Base-by-base conservation (phyloP, 2,329 filamentous ascomycete genomes). In the Colletotrichum somersetense region DNA sequence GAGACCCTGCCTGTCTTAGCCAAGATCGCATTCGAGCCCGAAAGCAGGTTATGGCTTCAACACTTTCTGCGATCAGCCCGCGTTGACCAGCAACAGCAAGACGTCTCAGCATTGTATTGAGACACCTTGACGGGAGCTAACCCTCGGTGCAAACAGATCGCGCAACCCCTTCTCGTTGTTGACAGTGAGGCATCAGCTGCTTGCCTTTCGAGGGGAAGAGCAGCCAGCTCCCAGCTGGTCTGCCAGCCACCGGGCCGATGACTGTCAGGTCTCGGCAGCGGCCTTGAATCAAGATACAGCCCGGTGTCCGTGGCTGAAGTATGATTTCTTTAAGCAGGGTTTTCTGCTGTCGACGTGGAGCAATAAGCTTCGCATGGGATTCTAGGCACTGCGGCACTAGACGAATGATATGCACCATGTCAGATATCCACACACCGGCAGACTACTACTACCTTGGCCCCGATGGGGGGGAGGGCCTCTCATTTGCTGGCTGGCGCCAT, bases 401-500 rank as follows among this genome's bases (percentile, higher is more conserved):
- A 20, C 42, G 62, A 56, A 65, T 10, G 44, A 48, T 44, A 30
- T 30, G 30, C 4, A 23, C 52, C 40, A 57, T 56, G 40, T 57
- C 62, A 46, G 14, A 33, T 64, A 64, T 20, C 38, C 50, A 64
- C 50, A 53, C 40, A 53, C 40, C 10, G 16, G 38, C 18, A 53
- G 18, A 64, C 11, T 12, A 14, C 14, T 55, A 64, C 11, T 20
- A 30, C 33, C n/a, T 42, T 55, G 26, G 62, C 48, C 55, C 11
- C 50, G 38, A 30, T 30, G 30, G 30, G 30, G 30, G 30, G 30
- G 62, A 50, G 23, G 35, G 62, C 62, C 53, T 53, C n/a, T 64
- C 50, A 26, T 65, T 57, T 65, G 62, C 52, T 65, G 62, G 62
- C 62, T 65, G 56, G 62, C 40, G 52, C 50, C 35, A 35, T 56